phyloP scores from a whole-genome alignment of 2,329 filamentous ascomycete species.

The Cercospora sp. region DNA sequence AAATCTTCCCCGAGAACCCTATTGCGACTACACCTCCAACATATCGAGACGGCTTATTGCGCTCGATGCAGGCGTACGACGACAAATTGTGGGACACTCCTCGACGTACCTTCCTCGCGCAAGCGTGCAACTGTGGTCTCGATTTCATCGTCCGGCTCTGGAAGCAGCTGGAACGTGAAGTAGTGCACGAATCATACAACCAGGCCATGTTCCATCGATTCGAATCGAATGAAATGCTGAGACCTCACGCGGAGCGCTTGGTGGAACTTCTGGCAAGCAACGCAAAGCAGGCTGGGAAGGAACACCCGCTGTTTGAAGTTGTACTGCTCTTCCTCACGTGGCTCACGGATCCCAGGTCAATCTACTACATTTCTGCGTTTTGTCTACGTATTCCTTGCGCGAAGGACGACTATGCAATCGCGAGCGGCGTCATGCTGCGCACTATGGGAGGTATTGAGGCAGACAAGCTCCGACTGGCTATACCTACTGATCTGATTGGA shows the following conservation, averaged over 20 bases:
- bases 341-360: neutral
- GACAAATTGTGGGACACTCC: neutral
- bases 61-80: neutral
- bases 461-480: neutral
- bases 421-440: neutral
- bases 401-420: neutral
- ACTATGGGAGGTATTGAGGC: neutral
- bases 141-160: conserved; percentile 1
- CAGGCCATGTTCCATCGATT: neutral
- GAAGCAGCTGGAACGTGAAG: conserved; percentile 1
- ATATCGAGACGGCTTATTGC: neutral
- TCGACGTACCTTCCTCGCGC: conserved; percentile 1
- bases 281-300: neutral
- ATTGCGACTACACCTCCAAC: neutral
- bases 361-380: conserved; percentile 4
- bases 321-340: conserved; percentile 7
- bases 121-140: neutral
- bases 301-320: neutral
- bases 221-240: neutral
- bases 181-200: conserved; percentile 3
- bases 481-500: neutral
- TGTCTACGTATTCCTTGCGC: neutral
- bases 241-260: neutral
- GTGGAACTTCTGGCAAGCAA: neutral
- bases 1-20: neutral